phyloP scores from a whole-genome alignment of 768 basidiomycete species.

The Neoboletus brunneissimus region DNA sequence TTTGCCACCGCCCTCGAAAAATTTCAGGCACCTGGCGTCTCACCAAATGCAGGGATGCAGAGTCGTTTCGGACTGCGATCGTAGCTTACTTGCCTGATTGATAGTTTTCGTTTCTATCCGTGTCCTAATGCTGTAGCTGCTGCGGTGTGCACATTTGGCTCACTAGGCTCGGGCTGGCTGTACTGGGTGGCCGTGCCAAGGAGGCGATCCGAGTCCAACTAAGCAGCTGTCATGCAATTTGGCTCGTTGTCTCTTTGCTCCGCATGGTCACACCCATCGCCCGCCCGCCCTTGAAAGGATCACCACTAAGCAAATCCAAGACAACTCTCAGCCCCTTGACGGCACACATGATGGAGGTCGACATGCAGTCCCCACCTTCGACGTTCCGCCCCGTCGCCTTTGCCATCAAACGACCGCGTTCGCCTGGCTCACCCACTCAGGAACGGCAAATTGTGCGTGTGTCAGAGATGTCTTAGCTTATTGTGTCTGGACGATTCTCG shows the following conservation, averaged over 20 bases:
- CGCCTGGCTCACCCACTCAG: constrained; percentile 47
- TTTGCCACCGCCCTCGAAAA: neutral
- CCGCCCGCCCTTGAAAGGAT: neutral
- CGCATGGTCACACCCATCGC: neutral
- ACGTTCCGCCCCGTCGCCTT: constrained; percentile 39
- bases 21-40: neutral
- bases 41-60: neutral
- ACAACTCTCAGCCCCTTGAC: neutral
- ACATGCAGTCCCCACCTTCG: constrained; percentile 45
- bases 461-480: neutral
- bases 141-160: neutral
- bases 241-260: constrained; percentile 1
- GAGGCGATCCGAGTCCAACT: neutral
- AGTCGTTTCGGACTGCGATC: too few species aligned
- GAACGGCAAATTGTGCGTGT: constrained; percentile 56
- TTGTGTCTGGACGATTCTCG: neutral
- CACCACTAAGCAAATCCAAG: neutral
- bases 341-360: constrained; percentile 49
- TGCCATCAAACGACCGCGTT: constrained; percentile 55
- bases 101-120: neutral
- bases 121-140: neutral
- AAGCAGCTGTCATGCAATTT: neutral
- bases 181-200: constrained; percentile 7
- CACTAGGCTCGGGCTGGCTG: neutral
- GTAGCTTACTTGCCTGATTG: neutral